Evolutionary conservation across 768 basidiomycete genomes (phyloP).

Genomic region (Multifurca ochricompacta): DNA sequence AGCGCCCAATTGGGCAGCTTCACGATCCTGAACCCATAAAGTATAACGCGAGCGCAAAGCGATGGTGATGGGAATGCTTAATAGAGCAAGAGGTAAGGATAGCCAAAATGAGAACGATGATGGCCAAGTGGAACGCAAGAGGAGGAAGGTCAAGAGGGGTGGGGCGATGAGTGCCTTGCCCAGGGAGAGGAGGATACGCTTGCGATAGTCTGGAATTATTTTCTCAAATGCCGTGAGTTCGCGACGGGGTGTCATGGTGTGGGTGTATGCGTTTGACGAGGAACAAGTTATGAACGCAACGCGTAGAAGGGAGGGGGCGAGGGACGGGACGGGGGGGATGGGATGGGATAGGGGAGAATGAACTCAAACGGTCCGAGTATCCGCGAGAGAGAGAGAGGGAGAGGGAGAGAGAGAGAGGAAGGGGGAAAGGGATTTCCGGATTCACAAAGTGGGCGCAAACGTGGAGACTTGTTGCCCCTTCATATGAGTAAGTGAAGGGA

Average conservation of each 20-base stretch:
- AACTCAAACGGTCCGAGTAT: too few species aligned
- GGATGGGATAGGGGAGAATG: too few species aligned
- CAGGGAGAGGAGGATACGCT: slow-evolving; percentile 16
- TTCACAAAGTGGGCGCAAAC: neutral
- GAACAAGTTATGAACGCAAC: too few species aligned
- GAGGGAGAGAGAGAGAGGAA: neutral
- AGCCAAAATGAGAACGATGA: neutral
- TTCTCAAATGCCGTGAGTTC: slow-evolving; percentile 14
- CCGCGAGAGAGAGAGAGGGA: neutral
- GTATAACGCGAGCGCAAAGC: slow-evolving; percentile 8
- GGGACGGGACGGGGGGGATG: too few species aligned
- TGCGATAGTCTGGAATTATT: slow-evolving; percentile 20
- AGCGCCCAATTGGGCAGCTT: slow-evolving; percentile 20
- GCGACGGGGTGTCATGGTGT: slow-evolving; percentile 11
- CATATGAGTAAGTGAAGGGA: slow-evolving; percentile 39
- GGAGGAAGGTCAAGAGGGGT: slow-evolving; percentile 12
- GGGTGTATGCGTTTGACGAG: neutral
- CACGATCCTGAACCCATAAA: slow-evolving; percentile 10
- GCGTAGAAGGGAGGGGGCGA: neutral
- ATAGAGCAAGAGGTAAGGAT: neutral
- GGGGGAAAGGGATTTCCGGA: neutral
- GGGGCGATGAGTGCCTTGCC: slow-evolving; percentile 9
- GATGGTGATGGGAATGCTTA: slow-evolving; percentile 8
- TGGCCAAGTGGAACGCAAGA: neutral
- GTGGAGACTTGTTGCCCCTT: neutral